phyloP scores from a whole-genome alignment of 306 rosid genomes.

The Ormosia emarginata region DNA sequence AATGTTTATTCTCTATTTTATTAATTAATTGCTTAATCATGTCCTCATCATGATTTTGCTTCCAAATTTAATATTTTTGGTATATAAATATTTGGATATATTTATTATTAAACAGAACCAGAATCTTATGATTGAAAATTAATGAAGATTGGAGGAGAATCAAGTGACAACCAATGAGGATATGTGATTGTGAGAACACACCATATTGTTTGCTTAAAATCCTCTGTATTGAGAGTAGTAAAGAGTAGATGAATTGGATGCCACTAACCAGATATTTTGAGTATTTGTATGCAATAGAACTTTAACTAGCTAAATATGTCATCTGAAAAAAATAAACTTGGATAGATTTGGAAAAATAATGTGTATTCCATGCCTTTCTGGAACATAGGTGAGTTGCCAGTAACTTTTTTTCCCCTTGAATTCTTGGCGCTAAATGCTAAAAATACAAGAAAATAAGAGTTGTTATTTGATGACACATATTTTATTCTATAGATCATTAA shows the following conservation, averaged over 20 bases:
- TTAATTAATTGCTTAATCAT: constrained; percentile 13
- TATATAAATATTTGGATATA: background rate
- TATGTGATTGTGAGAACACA: background rate
- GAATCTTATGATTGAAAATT: background rate
- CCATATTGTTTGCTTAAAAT: background rate
- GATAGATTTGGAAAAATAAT: background rate
- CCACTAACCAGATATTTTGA: background rate
- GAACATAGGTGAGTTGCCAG: background rate
- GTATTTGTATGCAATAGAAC: background rate
- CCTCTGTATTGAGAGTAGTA: background rate
- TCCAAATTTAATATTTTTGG: background rate
- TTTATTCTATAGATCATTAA: background rate
- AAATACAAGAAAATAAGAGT: background rate
- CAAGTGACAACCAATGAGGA: background rate
- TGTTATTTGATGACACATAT: background rate
- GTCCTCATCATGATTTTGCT: background rate
- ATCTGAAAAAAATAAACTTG: background rate
- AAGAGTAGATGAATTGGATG: background rate
- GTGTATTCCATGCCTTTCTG: background rate
- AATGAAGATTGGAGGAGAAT: background rate
- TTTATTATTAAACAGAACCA: background rate
- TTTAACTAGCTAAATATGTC: background rate
- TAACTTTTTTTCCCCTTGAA: background rate
- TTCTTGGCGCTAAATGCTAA: background rate
- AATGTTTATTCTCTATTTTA: background rate